Conservation (phyloP, 495 filamentous ascomycete species). For the Umbilicaria muhlenbergii region DNA sequence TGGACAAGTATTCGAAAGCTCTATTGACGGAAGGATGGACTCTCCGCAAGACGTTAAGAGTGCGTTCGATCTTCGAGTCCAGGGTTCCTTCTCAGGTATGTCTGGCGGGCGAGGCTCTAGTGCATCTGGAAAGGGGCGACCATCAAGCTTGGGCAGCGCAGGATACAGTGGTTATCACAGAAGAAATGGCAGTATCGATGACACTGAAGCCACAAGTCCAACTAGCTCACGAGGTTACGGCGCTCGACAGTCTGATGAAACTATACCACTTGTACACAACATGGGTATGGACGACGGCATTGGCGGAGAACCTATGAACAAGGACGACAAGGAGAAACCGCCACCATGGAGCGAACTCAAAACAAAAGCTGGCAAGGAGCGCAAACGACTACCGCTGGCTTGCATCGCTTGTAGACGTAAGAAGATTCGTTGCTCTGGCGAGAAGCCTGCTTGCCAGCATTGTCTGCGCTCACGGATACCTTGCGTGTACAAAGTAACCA, state of each 20-base stretch:
- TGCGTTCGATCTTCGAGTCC: slow-evolving; percentile 2
- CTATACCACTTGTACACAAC: neutral
- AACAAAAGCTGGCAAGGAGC: slow-evolving; percentile 94
- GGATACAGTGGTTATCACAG: neutral
- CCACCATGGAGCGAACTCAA: slow-evolving; percentile 93
- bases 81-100: slow-evolving; percentile 2
- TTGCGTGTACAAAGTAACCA: slow-evolving; percentile 97
- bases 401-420: slow-evolving; percentile 94
- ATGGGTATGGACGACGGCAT: slow-evolving; percentile 7
- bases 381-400: slow-evolving; percentile 81
- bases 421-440: slow-evolving; percentile 95
- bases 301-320: slow-evolving; percentile 22
- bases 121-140: neutral
- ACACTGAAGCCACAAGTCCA: slow-evolving; percentile 29
- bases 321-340: slow-evolving; percentile 38
- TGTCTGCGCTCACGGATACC: slow-evolving; percentile 86
- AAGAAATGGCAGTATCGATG: slow-evolving; percentile 16
- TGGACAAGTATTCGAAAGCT: neutral
- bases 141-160: neutral
- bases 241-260: slow-evolving; percentile 5
- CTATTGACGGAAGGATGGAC: slow-evolving; percentile 2
- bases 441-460: slow-evolving; percentile 95
- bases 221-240: slow-evolving; percentile 28
- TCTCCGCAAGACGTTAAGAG: slow-evolving; percentile 2
- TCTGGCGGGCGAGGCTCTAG: neutral